These are phyloP conservation scores for Solanum etuberosum DNA, from an alignment of 257 asterid genomes.

Conservation along the genomic window DNA sequence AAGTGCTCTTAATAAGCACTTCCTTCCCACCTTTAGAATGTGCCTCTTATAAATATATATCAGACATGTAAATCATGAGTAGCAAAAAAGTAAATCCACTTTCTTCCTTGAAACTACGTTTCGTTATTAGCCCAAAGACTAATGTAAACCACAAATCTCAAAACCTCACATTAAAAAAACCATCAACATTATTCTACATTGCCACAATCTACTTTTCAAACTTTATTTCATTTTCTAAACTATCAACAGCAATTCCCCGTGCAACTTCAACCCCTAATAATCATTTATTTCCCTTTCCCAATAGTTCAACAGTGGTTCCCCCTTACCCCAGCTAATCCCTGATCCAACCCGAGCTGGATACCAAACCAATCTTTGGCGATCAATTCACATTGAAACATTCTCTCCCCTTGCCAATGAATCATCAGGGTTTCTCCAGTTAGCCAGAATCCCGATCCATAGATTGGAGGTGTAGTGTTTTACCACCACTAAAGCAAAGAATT, in stretches of 20 bases:
- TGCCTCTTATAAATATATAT: not conserved
- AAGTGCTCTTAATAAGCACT: not conserved
- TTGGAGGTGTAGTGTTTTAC: not conserved
- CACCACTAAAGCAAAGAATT: not conserved
- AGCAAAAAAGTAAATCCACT: not conserved
- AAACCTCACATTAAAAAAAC: not conserved
- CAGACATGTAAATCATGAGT: not conserved
- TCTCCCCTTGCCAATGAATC: not conserved
- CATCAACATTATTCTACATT: not conserved
- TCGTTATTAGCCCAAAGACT: not conserved
- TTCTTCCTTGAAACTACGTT: not conserved
- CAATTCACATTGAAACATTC: not conserved
- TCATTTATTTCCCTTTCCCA: not conserved
- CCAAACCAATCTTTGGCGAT: not conserved
- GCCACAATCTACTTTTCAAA: not conserved
- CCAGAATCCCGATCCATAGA: not conserved
- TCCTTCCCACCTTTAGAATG: not conserved
- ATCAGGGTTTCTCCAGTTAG: not conserved
- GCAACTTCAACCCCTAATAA: not conserved
- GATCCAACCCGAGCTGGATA: not conserved
- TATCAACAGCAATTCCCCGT: not conserved
- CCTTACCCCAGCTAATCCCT: not conserved
- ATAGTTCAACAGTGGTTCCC: not conserved
- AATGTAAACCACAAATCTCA: not conserved
- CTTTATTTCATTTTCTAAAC: not conserved